Evolutionary conservation across 208 protist species (phyloP).

Genomic region (Wallacemonas sp.): DNA sequence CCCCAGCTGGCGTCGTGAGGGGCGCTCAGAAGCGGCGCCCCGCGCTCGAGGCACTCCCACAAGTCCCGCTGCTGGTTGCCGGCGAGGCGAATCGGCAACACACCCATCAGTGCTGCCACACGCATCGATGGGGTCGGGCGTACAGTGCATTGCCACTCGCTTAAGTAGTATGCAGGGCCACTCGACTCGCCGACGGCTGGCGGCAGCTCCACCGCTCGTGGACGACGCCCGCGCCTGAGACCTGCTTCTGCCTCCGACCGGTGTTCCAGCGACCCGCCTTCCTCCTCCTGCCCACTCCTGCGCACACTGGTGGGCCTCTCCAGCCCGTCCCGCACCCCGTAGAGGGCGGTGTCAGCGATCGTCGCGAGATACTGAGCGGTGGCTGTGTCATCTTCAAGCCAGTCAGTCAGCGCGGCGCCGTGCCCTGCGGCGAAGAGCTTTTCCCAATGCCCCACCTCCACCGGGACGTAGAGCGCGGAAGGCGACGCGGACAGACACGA

Average conservation of each 20-base stretch:
- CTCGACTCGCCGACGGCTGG: conserved; percentile 6
- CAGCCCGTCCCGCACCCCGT: conserved; percentile 62
- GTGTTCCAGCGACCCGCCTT: too few species aligned
- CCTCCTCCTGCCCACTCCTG: too few species aligned
- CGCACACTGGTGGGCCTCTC: background rate
- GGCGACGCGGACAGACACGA: conserved; percentile 43
- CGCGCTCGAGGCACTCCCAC: conserved; percentile 59
- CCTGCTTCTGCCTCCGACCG: background rate
- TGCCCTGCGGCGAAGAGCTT: conserved; percentile 33
- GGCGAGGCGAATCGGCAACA: conserved; percentile 50
- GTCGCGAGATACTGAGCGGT: conserved; percentile 79
- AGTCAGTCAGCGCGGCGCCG: conserved; percentile 12
- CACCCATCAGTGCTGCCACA: conserved; percentile 50
- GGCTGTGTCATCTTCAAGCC: conserved; percentile 67
- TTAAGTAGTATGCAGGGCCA: conserved; percentile 61
- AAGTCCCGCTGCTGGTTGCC: conserved; percentile 28
- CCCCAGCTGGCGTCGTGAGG: conserved; percentile 5
- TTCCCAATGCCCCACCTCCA: conserved; percentile 57
- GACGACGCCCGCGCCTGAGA: too few species aligned
- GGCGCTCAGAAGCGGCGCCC: conserved; percentile 43
- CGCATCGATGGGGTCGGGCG: conserved; percentile 55
- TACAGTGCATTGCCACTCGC: conserved; percentile 66
- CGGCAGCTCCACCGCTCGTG: too few species aligned
- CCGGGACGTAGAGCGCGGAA: conserved; percentile 62
- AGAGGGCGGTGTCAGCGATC: conserved; percentile 65